Evolutionary conservation across 116 monocot genomes (phyloP).

Genomic region (Posidonia oceanica): DNA sequence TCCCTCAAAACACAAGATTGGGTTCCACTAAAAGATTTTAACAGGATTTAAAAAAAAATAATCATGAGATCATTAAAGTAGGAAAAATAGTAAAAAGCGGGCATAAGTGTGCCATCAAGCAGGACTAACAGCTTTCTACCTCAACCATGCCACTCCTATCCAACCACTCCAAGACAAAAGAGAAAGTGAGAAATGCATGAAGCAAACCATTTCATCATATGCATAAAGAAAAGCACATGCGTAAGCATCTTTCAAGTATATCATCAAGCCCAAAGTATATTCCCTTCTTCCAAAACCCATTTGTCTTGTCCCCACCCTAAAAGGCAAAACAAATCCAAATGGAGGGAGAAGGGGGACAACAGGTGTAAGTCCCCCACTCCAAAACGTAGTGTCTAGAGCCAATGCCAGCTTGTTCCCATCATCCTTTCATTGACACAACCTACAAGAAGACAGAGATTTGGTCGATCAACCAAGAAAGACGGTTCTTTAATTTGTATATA

Average conservation of each 20-base stretch:
- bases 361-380: background rate
- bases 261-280: slow-evolving; percentile 27
- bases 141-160: slow-evolving; percentile 2
- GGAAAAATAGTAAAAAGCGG: background rate
- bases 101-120: background rate
- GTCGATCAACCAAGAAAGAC: background rate
- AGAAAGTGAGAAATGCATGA: background rate
- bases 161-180: background rate
- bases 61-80: background rate
- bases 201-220: background rate
- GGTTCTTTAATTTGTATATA: background rate
- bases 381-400: background rate
- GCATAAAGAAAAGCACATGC: background rate
- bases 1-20: background rate
- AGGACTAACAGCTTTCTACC: background rate
- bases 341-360: background rate
- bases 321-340: slow-evolving; percentile 1
- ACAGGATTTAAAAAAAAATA: background rate
- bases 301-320: background rate
- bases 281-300: slow-evolving; percentile 9
- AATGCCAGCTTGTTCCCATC: background rate
- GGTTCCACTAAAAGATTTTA: background rate
- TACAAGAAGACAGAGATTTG: background rate
- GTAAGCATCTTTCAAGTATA: background rate
- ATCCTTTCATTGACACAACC: background rate